These are phyloP conservation scores for Excoecaria agallocha DNA, from an alignment of 345 rosid species.

Conservation along the genomic window DNA sequence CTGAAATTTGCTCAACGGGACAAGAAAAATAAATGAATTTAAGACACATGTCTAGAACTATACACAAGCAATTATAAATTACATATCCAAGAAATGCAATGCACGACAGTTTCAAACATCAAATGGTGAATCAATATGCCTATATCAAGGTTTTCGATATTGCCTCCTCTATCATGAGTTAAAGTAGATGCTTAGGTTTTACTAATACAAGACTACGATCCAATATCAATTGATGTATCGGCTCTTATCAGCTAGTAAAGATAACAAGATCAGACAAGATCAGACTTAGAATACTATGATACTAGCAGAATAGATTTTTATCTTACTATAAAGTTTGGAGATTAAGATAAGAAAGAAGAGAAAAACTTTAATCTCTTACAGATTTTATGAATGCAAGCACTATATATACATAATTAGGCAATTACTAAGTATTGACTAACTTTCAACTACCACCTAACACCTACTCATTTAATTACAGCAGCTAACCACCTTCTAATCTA, in stretches of 20 bases:
- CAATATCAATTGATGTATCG: neutral
- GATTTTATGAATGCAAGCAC: too few species aligned
- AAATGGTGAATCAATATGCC: neutral
- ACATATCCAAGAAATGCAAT: neutral
- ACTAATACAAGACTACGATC: neutral
- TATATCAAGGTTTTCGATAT: neutral
- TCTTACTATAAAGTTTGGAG: too few species aligned
- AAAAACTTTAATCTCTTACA: too few species aligned
- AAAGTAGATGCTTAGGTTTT: neutral
- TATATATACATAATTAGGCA: too few species aligned
- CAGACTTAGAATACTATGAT: neutral
- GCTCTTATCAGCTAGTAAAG: neutral
- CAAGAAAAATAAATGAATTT: constrained; percentile 6
- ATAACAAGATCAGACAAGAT: neutral
- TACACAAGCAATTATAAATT: neutral
- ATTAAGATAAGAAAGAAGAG: too few species aligned
- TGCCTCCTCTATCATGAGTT: neutral
- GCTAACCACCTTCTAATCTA: too few species aligned
- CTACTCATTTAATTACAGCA: too few species aligned
- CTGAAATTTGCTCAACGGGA: constrained; percentile 43
- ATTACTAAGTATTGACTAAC: too few species aligned
- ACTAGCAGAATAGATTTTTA: too few species aligned
- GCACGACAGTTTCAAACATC: neutral
- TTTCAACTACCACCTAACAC: too few species aligned
- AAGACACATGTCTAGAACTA: neutral